These are phyloP conservation scores for Trichosanthes truncata DNA, from an alignment of 306 rosid species.

Conservation along the genomic window DNA sequence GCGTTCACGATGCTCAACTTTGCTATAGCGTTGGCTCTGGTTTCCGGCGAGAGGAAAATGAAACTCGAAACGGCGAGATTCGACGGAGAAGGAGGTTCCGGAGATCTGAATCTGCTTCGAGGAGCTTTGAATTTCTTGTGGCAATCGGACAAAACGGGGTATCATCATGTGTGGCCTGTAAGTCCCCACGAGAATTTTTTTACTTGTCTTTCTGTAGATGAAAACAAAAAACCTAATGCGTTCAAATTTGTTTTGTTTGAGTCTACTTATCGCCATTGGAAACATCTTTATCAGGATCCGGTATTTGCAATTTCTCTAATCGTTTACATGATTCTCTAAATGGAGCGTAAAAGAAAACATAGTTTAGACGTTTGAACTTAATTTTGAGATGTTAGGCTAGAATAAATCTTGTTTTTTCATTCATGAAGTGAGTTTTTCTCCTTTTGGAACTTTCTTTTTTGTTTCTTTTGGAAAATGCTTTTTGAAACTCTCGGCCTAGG, in stretches of 20 bases:
- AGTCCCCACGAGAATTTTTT: not conserved
- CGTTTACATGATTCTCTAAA: not conserved
- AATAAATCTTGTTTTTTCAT: not conserved
- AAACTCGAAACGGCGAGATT: conserved; percentile 24
- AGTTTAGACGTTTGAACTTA: not conserved
- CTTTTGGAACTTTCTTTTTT: not conserved
- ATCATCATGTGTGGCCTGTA: conserved; percentile 84
- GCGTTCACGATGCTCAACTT: conserved; percentile 27
- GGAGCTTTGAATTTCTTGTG: conserved; percentile 58
- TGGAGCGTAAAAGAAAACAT: not conserved
- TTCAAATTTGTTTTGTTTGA: not conserved
- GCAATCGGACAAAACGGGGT: conserved; percentile 46
- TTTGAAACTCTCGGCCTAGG: not conserved
- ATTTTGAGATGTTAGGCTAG: not conserved
- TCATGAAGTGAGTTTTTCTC: not conserved
- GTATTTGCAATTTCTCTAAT: not conserved
- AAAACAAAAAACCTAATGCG: not conserved
- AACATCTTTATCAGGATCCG: not conserved
- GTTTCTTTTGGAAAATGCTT: not conserved
- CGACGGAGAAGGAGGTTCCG: conserved; percentile 18
- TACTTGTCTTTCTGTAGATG: not conserved
- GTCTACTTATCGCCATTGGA: not conserved
- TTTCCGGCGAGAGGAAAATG: conserved; percentile 49
- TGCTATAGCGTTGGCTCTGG: conserved; percentile 28
- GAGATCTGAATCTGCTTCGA: conserved; percentile 20